Conservation (phyloP, 495 filamentous ascomycete species). For the Amphirosellinia nigrospora region DNA sequence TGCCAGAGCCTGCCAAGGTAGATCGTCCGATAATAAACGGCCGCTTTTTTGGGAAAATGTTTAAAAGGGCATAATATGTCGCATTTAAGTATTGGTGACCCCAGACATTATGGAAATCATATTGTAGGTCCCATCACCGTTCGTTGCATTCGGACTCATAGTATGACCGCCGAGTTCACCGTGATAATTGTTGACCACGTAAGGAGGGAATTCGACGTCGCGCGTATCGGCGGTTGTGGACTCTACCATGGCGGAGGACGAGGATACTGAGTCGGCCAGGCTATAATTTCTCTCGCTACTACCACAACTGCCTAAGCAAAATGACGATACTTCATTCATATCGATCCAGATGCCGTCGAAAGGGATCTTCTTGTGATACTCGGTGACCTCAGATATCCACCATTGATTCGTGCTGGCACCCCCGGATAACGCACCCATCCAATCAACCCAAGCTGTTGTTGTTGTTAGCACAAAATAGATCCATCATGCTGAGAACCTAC, state of each 20-base stretch:
- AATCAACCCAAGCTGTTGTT: conserved; percentile 57
- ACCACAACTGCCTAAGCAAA: conserved; percentile 83
- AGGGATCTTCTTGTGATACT: conserved; percentile 64
- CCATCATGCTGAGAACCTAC: conserved; percentile 31
- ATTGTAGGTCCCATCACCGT: conserved; percentile 74
- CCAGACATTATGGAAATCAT: conserved; percentile 80
- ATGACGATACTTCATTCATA: conserved; percentile 83
- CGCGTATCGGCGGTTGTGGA: conserved; percentile 72
- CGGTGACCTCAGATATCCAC: conserved; percentile 73
- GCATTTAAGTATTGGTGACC: conserved; percentile 80
- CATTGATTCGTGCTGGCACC: conserved; percentile 64
- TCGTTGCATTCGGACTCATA: conserved; percentile 78
- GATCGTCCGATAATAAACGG: conserved; percentile 88
- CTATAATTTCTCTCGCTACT: conserved; percentile 70
- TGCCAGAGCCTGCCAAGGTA: conserved; percentile 81
- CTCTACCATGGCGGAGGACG: conserved; percentile 64
- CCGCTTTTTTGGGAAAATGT: conserved; percentile 67
- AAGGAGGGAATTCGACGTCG: conserved; percentile 81
- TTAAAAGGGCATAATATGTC: conserved; percentile 74
- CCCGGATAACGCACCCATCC: conserved; percentile 65
- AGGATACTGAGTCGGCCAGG: conserved; percentile 58
- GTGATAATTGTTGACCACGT: conserved; percentile 80
- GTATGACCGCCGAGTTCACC: conserved; percentile 78
- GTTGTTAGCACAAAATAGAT: conserved; percentile 60
- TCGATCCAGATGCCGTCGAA: conserved; percentile 93